A percentile compares a stretch with the other conserved stretches of the same genome.
phyloP scores from a whole-genome alignment of 345 rosid species.

The Cardamine occulta region DNA sequence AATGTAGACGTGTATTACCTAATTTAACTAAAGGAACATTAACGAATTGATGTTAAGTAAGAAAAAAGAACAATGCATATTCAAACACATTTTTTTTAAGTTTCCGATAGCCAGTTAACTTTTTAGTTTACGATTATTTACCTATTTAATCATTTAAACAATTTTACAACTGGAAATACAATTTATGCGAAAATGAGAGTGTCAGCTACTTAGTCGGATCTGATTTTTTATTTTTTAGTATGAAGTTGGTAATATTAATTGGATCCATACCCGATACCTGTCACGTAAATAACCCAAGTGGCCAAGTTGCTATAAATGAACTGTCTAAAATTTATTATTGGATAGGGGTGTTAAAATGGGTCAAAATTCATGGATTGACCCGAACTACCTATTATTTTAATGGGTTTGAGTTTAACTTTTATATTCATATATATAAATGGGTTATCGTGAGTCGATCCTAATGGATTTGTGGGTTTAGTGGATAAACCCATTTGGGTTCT shows the following conservation, averaged over 20 bases:
- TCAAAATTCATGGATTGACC: no score
- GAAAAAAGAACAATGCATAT: no score
- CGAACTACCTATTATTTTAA: no score
- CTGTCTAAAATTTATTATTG: constrained; percentile 20
- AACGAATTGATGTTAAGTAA: not conserved
- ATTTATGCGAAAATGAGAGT: constrained; percentile 8
- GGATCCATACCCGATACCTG: not conserved
- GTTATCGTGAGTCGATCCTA: no score
- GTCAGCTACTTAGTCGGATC: constrained; percentile 42
- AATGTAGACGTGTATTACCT: not conserved
- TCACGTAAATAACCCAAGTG: constrained; percentile 33
- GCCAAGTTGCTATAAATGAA: constrained; percentile 35
- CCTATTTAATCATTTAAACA: not conserved
- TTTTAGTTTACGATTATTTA: no score
- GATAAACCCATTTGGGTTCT: no score
- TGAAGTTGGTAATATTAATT: constrained; percentile 22
- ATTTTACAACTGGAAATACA: not conserved
- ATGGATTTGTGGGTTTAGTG: no score
- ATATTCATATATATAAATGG: no score
- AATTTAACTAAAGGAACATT: not conserved
- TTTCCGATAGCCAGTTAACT: not conserved
- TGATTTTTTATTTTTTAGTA: not conserved
- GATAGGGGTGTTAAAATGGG: no score
- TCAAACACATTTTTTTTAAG: not conserved
- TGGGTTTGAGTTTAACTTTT: no score